Percentiles rank a stretch among this genome's conserved stretches.
Conservation (phyloP, 805 yeast genomes). For the Ogataea paraovalis region DNA sequence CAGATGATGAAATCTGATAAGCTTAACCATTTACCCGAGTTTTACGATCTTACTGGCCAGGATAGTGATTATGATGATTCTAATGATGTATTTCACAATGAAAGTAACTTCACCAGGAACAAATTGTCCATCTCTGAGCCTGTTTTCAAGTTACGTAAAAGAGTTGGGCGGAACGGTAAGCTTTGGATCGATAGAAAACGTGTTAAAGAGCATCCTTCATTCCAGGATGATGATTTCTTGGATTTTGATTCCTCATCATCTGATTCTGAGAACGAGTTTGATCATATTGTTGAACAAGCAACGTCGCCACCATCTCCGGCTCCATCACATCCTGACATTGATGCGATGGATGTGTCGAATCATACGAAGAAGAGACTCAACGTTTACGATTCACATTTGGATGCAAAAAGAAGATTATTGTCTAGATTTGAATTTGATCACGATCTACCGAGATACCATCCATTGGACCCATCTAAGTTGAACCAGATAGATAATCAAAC, state of each 20-base stretch:
- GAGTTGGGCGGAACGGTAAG: slow-evolving; percentile 70
- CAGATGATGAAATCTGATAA: slow-evolving; percentile 42
- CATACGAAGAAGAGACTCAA: slow-evolving; percentile 19
- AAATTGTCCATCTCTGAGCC: slow-evolving; percentile 40
- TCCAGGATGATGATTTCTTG: slow-evolving; percentile 5
- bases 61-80: slow-evolving; percentile 14
- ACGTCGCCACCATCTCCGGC: slow-evolving; percentile 3
- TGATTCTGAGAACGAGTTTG: slow-evolving; percentile 21
- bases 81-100: slow-evolving; percentile 19
- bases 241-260: slow-evolving; percentile 3
- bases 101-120: slow-evolving; percentile 14
- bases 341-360: slow-evolving; percentile 2
- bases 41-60: slow-evolving; percentile 36
- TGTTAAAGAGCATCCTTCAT: slow-evolving; percentile 25
- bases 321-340: background rate
- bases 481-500: slow-evolving; percentile 83
- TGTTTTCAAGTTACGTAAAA: slow-evolving; percentile 61
- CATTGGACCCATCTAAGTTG: slow-evolving; percentile 77
- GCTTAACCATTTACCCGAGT: slow-evolving; percentile 36
- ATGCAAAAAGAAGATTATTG: slow-evolving; percentile 37
- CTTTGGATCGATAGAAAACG: slow-evolving; percentile 71
- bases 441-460: slow-evolving; percentile 40
- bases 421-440: slow-evolving; percentile 50
- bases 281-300: slow-evolving; percentile 7
- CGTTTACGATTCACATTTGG: slow-evolving; percentile 33